Evolutionary conservation across 1,139 yeast genomes (phyloP), one percentile per base, ranked within the genome.

Genomic region (Hyphopichia burtonii): DNA sequence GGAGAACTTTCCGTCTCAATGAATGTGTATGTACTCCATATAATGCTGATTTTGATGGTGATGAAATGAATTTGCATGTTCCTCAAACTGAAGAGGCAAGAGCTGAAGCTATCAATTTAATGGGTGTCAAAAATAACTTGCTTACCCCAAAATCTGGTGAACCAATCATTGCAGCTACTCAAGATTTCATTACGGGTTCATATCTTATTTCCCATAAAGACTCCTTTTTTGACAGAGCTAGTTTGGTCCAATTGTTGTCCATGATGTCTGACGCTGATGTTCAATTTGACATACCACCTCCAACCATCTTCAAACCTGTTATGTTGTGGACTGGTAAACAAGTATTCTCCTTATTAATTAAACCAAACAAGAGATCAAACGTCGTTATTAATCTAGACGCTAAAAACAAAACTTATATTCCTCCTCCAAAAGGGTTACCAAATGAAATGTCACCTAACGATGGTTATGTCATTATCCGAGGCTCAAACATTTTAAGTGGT

Each of bases 21-120:
- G 99, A 94, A 66, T 94, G 99, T 85, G 99, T 93, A 14, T 94
- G 99, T 73, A 93, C 99, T 0, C 99, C 99, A 1, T 94, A 93
- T 68, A 94, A 94, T 65, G 99, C 99, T 34, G 99, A 94, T 78
- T 94, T 94, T 60, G 99, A 94, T 66, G 99, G 99, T 65, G 99
- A 94, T 67, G 99, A 94, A 67, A 94, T 94, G 99, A 94, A 94
- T 64, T 74, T 94, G 60, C 99, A 94, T 60, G 99, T 94, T 36
- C 99, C 99, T 2, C 99, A 94, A 67, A 93, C 99, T 0, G 99
- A 94, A 65, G 99, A 94, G 65, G 99, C 99, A 1, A 76, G 99
- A 53, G 96, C 99, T 0, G 99, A 94, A 66, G 99, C 99, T 15
- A 89, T 93, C 63, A 88, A 88, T 56, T 75, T 94, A 55, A 94